phyloP scores from a whole-genome alignment of 73 alveolate genomes.

The Tetrahymena borealis region DNA sequence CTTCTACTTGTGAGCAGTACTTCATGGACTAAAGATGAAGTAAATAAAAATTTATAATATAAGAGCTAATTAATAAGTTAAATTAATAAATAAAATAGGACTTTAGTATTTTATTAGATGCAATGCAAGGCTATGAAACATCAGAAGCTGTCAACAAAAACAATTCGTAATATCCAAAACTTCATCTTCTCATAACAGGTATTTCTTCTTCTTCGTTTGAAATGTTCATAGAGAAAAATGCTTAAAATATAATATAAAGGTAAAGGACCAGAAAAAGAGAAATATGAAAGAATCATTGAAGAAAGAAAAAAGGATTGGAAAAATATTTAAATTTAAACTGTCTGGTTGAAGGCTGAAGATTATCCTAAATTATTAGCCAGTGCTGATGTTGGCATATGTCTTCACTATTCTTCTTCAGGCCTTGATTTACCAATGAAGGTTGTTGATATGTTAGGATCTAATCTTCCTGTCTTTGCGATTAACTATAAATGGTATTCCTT shows the following conservation, averaged over 20 bases:
- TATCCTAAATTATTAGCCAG: constrained; percentile 64
- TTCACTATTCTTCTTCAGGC: constrained; percentile 62
- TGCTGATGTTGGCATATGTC: constrained; percentile 70
- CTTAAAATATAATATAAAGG: too few species aligned
- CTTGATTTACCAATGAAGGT: constrained; percentile 96
- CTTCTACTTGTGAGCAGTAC: constrained; percentile 29
- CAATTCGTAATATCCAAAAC: not conserved
- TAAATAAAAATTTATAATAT: not conserved
- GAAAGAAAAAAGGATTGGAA: constrained; percentile 35
- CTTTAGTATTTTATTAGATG: constrained; percentile 14
- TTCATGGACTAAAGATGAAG: constrained; percentile 43
- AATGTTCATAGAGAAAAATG: too few species aligned
- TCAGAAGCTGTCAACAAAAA: not conserved
- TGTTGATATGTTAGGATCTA: constrained; percentile 93
- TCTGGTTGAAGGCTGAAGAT: constrained; percentile 66
- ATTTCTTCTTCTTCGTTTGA: too few species aligned
- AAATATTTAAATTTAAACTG: constrained; percentile 21
- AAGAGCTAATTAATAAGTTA: not conserved
- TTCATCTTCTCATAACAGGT: not conserved
- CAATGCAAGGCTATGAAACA: constrained; percentile 7
- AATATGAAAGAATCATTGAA: constrained; percentile 29
- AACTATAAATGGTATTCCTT: constrained; percentile 22
- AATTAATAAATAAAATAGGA: not conserved
- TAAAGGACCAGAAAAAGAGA: constrained; percentile 12
- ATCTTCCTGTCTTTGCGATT: constrained; percentile 68